Conservation (phyloP, 2,329 filamentous ascomycete species). For the Colletotrichum filicis region DNA sequence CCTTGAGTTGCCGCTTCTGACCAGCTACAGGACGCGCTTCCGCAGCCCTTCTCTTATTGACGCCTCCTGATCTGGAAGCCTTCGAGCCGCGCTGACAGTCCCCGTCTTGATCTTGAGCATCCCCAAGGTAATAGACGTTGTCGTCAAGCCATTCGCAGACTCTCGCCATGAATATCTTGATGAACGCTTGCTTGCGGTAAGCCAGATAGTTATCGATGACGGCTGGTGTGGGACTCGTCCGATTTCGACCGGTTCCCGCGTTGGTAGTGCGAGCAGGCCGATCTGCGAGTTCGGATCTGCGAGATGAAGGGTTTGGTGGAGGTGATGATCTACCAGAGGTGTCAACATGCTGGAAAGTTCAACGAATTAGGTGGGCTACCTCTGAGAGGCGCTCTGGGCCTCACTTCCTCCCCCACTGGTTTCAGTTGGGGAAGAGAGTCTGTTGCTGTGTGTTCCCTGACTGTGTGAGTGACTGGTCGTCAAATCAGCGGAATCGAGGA, state of each 20-base stretch:
- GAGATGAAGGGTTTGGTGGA: background rate
- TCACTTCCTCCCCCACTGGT: conserved; percentile 9
- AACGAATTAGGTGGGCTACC: background rate
- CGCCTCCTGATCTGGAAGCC: background rate
- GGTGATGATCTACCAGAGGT: background rate
- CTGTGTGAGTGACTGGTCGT: background rate
- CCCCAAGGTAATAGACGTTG: conserved; percentile 4
- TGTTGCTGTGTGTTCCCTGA: conserved; percentile 14
- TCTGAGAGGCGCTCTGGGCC: background rate
- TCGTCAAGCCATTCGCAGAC: conserved; percentile 22
- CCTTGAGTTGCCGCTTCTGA: background rate
- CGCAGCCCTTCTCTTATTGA: background rate
- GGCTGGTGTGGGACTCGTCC: background rate
- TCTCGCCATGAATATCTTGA: conserved; percentile 29
- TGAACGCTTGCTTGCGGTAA: conserved; percentile 13
- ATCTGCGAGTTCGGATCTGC: background rate
- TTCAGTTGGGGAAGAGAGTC: background rate
- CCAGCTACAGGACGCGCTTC: background rate
- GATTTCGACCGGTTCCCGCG: background rate
- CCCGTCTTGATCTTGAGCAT: conserved; percentile 6
- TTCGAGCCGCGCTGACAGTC: background rate
- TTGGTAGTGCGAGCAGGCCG: background rate
- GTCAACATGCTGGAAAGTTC: background rate
- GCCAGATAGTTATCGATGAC: conserved; percentile 12
- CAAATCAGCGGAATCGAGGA: too few species aligned